A percentile compares a stretch with the other conserved stretches of the same genome.
These are phyloP conservation scores for Boletus austroedulis DNA, from an alignment of 1,284 basidiomycete species.

Conservation along the genomic window DNA sequence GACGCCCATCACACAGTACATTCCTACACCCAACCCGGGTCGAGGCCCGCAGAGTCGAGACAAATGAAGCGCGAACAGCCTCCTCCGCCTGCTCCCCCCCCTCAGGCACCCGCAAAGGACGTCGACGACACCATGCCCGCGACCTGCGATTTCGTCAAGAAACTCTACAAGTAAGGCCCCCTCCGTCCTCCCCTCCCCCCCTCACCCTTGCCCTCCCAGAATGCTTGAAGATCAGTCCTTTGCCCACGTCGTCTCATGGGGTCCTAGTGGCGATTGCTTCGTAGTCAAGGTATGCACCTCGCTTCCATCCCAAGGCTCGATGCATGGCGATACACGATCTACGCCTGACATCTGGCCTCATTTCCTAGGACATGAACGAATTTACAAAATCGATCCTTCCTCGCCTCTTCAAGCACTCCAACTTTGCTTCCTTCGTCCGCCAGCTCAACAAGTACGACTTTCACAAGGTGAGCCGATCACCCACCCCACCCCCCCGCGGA, in stretches of 20 bases:
- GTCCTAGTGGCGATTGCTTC: slow-evolving; percentile 83
- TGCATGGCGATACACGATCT: neutral
- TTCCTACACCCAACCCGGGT: slow-evolving; percentile 19
- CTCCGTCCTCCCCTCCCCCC: neutral
- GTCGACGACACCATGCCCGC: slow-evolving; percentile 65
- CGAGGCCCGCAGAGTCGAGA: slow-evolving; percentile 21
- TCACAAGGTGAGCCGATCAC: slow-evolving; percentile 68
- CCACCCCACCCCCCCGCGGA: neutral
- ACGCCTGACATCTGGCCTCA: slow-evolving; percentile 1
- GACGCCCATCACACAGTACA: slow-evolving; percentile 30
- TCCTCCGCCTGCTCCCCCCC: slow-evolving; percentile 19
- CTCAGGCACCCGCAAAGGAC: slow-evolving; percentile 23
- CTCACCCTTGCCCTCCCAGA: slow-evolving; percentile 40
- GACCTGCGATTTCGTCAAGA: slow-evolving; percentile 91
- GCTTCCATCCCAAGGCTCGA: neutral
- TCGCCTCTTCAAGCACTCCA: slow-evolving; percentile 95
- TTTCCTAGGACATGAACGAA: slow-evolving; percentile 85
- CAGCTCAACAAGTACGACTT: slow-evolving; percentile 99
- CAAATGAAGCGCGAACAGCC: slow-evolving; percentile 35
- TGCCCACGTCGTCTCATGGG: slow-evolving; percentile 82
- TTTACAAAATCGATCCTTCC: slow-evolving; percentile 94
- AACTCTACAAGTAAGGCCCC: slow-evolving; percentile 81
- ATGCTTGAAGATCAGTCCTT: slow-evolving; percentile 86
- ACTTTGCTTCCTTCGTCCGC: slow-evolving; percentile 91
- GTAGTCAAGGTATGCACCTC: slow-evolving; percentile 72